These are phyloP conservation scores for Tuber calosporum DNA, from an alignment of 495 filamentous ascomycete genomes.

Conservation along the genomic window DNA sequence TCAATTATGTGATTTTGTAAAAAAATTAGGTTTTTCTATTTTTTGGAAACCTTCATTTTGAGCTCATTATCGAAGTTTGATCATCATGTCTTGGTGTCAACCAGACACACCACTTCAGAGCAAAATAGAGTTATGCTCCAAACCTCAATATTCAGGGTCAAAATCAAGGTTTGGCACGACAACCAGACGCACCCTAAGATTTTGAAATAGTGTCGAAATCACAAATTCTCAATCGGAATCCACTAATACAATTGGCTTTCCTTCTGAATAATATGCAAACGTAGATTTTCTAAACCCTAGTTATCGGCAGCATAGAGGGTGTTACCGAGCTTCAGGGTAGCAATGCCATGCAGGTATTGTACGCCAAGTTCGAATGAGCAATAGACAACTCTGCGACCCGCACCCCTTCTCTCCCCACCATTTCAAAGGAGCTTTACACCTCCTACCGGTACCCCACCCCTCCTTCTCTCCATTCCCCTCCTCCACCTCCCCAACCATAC, in stretches of 20 bases:
- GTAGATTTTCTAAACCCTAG: neutral
- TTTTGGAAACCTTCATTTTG: too few relatives aligned
- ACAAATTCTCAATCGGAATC: neutral
- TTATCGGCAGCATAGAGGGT: neutral
- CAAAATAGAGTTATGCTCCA: too few relatives aligned
- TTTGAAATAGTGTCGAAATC: neutral
- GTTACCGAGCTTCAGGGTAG: neutral
- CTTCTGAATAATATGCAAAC: neutral
- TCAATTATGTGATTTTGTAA: too few relatives aligned
- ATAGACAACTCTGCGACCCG: neutral
- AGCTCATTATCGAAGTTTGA: too few relatives aligned
- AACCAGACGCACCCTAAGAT: too few relatives aligned
- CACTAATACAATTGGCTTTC: neutral
- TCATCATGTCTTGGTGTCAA: too few relatives aligned
- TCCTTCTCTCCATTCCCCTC: neutral
- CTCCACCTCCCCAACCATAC: neutral
- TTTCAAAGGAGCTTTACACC: neutral
- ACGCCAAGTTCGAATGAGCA: neutral
- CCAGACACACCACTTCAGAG: too few relatives aligned
- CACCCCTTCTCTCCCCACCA: neutral
- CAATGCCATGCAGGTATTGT: neutral
- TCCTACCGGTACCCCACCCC: neutral
- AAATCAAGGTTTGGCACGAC: too few relatives aligned
- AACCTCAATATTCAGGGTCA: too few relatives aligned
- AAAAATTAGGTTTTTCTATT: too few relatives aligned